These are phyloP conservation scores for Fusarium haematococcum DNA, from an alignment of 2,329 filamentous ascomycete species.

Conservation along the genomic window DNA sequence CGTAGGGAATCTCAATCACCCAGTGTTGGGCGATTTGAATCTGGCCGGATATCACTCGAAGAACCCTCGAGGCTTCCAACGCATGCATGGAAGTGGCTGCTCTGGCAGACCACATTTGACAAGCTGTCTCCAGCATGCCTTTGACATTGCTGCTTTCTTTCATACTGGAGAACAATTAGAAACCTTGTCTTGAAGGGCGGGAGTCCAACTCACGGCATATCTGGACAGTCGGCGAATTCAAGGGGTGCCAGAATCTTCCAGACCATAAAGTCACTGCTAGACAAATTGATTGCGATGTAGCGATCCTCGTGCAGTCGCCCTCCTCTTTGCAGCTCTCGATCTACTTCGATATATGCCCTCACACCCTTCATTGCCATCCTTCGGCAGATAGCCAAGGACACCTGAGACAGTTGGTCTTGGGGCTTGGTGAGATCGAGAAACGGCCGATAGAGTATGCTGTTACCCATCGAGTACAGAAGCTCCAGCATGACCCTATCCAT, in stretches of 20 bases:
- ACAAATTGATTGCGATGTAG: background rate
- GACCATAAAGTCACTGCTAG: constrained; percentile 12
- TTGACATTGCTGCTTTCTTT: background rate
- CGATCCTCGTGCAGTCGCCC: constrained; percentile 17
- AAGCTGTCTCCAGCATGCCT: background rate
- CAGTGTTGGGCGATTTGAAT: background rate
- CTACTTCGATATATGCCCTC: constrained; percentile 18
- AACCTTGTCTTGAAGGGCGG: background rate
- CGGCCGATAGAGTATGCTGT: constrained; percentile 12
- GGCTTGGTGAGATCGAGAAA: constrained; percentile 2
- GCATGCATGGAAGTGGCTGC: background rate
- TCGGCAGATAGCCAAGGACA: constrained; percentile 11
- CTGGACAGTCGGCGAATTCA: constrained; percentile 13
- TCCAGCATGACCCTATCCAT: constrained; percentile 23
- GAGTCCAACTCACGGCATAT: constrained; percentile 17
- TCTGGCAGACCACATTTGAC: constrained; percentile 9
- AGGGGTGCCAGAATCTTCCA: constrained; percentile 10
- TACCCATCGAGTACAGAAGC: constrained; percentile 19
- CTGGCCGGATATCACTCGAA: background rate
- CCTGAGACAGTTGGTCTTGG: background rate
- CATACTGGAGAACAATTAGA: background rate
- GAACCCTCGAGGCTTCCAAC: background rate
- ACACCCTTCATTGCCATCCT: constrained; percentile 15
- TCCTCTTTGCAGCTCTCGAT: constrained; percentile 18
- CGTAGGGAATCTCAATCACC: background rate